Evolutionary conservation across 805 yeast species (phyloP).

Genomic region (Spathaspora arborariae): DNA sequence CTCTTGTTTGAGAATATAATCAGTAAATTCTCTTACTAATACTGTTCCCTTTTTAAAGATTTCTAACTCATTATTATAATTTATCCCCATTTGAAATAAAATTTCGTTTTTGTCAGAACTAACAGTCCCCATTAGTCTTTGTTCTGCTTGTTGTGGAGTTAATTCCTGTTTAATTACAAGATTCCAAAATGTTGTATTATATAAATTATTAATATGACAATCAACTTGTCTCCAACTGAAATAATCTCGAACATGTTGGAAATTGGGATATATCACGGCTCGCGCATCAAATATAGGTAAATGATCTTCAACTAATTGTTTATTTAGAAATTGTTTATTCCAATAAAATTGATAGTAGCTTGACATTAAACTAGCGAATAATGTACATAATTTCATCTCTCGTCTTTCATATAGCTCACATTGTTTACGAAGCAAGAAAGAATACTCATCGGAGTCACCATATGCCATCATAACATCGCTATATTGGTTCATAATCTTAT

Average conservation of each 20-base stretch:
- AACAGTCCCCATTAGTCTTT: constrained; percentile 68
- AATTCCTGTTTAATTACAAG: constrained; percentile 56
- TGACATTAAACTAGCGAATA: constrained; percentile 79
- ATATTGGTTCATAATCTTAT: constrained; percentile 55
- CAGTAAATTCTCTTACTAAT: constrained; percentile 46
- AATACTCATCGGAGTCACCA: constrained; percentile 95
- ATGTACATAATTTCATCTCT: constrained; percentile 73
- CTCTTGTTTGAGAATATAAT: constrained; percentile 10
- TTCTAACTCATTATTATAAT: constrained; percentile 88
- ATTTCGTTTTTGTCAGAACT: constrained; percentile 88
- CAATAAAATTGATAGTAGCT: constrained; percentile 71
- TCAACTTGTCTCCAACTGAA: constrained; percentile 95
- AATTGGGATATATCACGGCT: constrained; percentile 79
- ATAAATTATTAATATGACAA: constrained; percentile 91
- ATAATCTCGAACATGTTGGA: constrained; percentile 65
- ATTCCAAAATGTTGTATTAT: constrained; percentile 91
- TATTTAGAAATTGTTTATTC: constrained; percentile 50
- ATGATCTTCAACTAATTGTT: constrained; percentile 44
- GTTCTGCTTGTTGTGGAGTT: constrained; percentile 79
- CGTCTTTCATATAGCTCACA: constrained; percentile 80
- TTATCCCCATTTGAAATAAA: constrained; percentile 75
- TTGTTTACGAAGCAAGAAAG: constrained; percentile 64
- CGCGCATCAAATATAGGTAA: constrained; percentile 91
- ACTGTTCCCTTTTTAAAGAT: constrained; percentile 82
- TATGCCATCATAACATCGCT: constrained; percentile 78